Conservation (phyloP, 805 yeast species). For the Yamadazyma paraphyllophila region DNA sequence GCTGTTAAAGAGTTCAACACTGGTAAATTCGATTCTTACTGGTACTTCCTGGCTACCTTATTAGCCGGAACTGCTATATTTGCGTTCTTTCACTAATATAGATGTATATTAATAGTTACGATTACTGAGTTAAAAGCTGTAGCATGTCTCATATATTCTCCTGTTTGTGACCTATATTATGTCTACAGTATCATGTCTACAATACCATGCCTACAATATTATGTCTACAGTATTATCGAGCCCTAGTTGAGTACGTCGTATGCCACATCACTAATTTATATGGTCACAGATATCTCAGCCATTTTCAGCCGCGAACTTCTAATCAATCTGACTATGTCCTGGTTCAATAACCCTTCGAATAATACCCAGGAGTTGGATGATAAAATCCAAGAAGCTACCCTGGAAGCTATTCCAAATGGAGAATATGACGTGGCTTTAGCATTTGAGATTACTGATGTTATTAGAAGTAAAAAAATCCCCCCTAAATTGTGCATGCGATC, state of each 20-base stretch:
- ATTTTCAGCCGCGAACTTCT: too few species aligned
- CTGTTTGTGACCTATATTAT: background rate
- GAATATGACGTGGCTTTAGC: constrained; percentile 73
- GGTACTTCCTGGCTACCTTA: constrained; percentile 55
- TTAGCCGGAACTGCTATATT: constrained; percentile 40
- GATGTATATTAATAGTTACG: constrained; percentile 1
- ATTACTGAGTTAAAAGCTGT: background rate
- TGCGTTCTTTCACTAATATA: constrained; percentile 25
- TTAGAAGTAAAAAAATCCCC: constrained; percentile 74
- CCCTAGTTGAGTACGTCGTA: too few species aligned
- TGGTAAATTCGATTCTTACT: constrained; percentile 43
- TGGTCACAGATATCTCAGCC: too few species aligned
- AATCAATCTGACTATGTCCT: constrained; percentile 39
- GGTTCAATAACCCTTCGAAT: constrained; percentile 44
- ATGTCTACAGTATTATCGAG: background rate
- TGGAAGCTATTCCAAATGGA: constrained; percentile 89
- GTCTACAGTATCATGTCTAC: too few species aligned
- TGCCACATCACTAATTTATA: too few species aligned
- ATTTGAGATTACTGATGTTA: constrained; percentile 82
- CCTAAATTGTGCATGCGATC: constrained; percentile 83
- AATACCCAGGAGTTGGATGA: constrained; percentile 49
- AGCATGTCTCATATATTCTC: too few species aligned
- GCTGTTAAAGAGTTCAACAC: constrained; percentile 51
- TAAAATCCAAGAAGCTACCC: constrained; percentile 73
- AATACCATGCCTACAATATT: too few species aligned